Percentiles rank a stretch among this genome's conserved stretches.
Evolutionary conservation across 73 alveolate species (phyloP).

Genomic region (Tetrahymena elliotti): DNA sequence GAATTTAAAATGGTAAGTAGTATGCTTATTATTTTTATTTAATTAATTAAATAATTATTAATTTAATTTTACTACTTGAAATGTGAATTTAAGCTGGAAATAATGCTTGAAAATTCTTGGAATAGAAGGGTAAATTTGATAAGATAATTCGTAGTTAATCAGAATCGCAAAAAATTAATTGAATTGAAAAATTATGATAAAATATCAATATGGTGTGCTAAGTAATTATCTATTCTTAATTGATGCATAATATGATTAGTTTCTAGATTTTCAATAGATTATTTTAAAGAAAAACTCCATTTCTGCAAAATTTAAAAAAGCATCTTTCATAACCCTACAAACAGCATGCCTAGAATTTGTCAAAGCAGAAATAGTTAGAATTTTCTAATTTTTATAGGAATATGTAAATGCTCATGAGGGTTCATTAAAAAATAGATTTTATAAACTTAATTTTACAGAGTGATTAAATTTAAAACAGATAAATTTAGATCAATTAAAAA

Average conservation of each 20-base stretch:
- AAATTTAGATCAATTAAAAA: not conserved
- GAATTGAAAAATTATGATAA: not conserved
- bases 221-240: not conserved
- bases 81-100: not conserved
- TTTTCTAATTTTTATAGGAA: not conserved
- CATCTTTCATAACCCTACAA: not conserved
- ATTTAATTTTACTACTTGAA: not conserved
- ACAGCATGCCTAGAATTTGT: not conserved
- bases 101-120: not conserved
- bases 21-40: not conserved
- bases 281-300: not conserved
- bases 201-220: not conserved
- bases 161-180: not conserved
- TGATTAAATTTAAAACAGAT: not conserved
- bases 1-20: not conserved
- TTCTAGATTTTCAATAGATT: not conserved
- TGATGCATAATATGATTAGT: not conserved
- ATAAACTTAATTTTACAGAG: not conserved
- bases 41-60: too few species aligned
- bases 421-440: not conserved
- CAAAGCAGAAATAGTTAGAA: not conserved
- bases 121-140: not conserved
- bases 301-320: not conserved
- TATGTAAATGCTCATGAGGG: not conserved
- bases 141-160: not conserved